Evolutionary conservation across 1,284 basidiomycete genomes (phyloP), one percentile per base, ranked within the genome.

Genomic region (Trichosporon sp.): DNA sequence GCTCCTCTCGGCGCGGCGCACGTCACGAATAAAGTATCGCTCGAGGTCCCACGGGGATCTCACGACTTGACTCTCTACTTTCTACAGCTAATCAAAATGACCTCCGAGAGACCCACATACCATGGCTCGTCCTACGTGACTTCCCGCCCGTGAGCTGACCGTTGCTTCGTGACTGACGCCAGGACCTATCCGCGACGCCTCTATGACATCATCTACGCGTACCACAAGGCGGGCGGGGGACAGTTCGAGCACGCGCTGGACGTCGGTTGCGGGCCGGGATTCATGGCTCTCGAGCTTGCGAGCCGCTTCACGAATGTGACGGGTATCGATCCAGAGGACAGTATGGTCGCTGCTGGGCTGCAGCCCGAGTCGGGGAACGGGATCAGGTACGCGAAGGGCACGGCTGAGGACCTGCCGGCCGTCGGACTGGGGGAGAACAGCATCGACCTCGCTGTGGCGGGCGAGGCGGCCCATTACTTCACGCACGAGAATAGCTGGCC

Each of bases 391-490:
- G 71, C 91, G 4, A 73, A 76, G 3, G 77, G 76, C 16, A 70
- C 46, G 8, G 74, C 71, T 0, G 77, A 78, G 68, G 70, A 75
- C 35, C 70, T 78, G 0, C 19, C 10, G 1, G 48, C 51, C 2
- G 70, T 37, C 12, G 73, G 73, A 0, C 43, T 75, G 5, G 80
- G 84, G 40, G 86, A 89, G 56, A 85, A 81, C 1, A 89, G 87
- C 65, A 89, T 92, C 3, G 93, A 95, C 80, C 80, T 95, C 70
- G 84, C 93, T 59, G 87, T 91, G 6, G 86, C 91, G 21, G 92
- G 91, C 1, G 93, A 94, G 83, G 89, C 93, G 0, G 89, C 90
- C 0, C 93, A 96, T 78, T 95, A 92, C 92, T 94, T 95, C 79
- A 86, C 94, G 76, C 92, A 91, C 87, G 78, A 83, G 2, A 87